Evolutionary conservation across 305 asterid species (phyloP).

Genomic region (Vinca major): DNA sequence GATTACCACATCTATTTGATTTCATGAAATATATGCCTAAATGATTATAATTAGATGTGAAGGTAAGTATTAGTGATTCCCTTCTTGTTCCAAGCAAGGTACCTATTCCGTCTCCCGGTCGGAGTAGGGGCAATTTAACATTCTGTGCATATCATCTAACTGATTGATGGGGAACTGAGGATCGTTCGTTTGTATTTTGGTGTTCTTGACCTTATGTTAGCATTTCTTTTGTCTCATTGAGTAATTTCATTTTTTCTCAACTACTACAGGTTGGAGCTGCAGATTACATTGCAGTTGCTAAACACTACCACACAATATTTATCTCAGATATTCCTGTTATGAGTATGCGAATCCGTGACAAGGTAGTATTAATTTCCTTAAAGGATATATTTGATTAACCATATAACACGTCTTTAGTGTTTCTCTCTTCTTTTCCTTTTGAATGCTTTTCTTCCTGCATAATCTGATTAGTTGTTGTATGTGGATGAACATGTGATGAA

Average conservation of each 20-base stretch:
- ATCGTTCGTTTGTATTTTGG: too few relatives aligned
- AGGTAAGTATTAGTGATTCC: too few relatives aligned
- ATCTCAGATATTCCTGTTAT: constrained; percentile 75
- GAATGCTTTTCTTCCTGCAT: not conserved
- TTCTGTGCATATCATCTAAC: too few relatives aligned
- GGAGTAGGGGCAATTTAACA: too few relatives aligned
- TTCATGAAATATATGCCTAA: too few relatives aligned
- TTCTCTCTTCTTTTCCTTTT: not conserved
- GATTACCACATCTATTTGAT: too few relatives aligned
- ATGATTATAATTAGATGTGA: too few relatives aligned
- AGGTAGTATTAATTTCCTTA: constrained; percentile 31
- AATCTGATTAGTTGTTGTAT: not conserved
- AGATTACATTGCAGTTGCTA: constrained; percentile 86
- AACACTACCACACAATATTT: constrained; percentile 77
- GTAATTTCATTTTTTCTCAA: constrained; percentile 17
- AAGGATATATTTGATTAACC: not conserved
- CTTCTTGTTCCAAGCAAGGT: too few relatives aligned
- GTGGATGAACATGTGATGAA: not conserved
- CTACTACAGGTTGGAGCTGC: constrained; percentile 87
- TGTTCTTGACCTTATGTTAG: not conserved
- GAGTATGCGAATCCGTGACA: constrained; percentile 98
- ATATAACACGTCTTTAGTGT: not conserved
- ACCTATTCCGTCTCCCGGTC: too few relatives aligned
- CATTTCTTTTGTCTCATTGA: not conserved
- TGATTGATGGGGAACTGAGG: too few relatives aligned